Conservation (phyloP, 2,329 filamentous ascomycete species). For the Fusarium chaquense region DNA sequence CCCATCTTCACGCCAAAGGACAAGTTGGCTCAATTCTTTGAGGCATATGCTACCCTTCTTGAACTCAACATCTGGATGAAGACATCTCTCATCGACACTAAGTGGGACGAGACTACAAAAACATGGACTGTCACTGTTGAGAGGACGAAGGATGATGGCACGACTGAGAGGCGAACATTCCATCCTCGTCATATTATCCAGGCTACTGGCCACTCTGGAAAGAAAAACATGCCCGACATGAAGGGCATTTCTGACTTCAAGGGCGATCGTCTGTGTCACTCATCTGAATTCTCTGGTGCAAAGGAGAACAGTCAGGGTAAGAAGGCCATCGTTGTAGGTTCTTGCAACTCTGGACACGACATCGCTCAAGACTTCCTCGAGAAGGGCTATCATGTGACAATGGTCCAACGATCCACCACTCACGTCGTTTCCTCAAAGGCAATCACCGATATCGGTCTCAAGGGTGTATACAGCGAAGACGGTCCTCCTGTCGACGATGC, state of each 20-base stretch:
- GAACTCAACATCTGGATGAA: constrained; percentile 76
- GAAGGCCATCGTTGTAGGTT: constrained; percentile 74
- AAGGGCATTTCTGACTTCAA: constrained; percentile 68
- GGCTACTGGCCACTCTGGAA: constrained; percentile 75
- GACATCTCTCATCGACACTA: constrained; percentile 61
- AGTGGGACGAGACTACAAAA: constrained; percentile 63
- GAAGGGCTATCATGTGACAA: constrained; percentile 74
- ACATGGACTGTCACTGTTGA: constrained; percentile 68
- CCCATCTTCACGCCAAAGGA: constrained; percentile 79
- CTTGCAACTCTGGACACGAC: constrained; percentile 76
- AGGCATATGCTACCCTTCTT: constrained; percentile 72
- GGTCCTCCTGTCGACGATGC: constrained; percentile 73
- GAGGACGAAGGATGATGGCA: constrained; percentile 62
- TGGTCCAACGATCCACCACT: constrained; percentile 76
- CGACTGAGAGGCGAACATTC: constrained; percentile 64
- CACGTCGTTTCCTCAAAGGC: constrained; percentile 70
- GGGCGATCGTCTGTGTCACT: constrained; percentile 72
- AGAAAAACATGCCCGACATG: constrained; percentile 70
- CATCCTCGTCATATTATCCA: constrained; percentile 74
- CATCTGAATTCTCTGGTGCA: constrained; percentile 69
- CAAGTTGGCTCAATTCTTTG: constrained; percentile 77
- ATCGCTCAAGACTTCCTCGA: constrained; percentile 76
- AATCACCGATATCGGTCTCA: constrained; percentile 65
- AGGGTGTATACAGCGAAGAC: constrained; percentile 62
- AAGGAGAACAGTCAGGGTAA: constrained; percentile 61